Percentiles rank a stretch among this genome's conserved stretches.
Evolutionary conservation across 176 grass and related monocot species (phyloP).

Genomic region (Rhynchospora tenuis): DNA sequence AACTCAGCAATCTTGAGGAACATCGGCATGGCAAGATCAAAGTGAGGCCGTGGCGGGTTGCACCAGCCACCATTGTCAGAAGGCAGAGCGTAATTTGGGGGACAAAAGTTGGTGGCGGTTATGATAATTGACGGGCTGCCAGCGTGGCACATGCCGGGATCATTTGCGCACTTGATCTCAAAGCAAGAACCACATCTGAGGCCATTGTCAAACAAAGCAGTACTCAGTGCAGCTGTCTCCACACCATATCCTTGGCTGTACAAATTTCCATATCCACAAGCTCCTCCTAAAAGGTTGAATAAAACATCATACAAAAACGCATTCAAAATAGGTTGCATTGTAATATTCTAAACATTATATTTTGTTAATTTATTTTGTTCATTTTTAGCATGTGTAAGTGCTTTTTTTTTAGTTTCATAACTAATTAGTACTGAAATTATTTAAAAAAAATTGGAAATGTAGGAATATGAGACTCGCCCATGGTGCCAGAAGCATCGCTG

Average conservation of each 20-base stretch:
- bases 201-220: constrained; percentile 45
- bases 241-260: constrained; percentile 51
- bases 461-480: constrained; percentile 26
- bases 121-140: constrained; percentile 39
- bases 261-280: constrained; percentile 55
- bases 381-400: neutral
- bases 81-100: constrained; percentile 54
- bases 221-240: constrained; percentile 53
- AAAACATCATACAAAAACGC: neutral
- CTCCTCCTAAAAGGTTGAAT: constrained; percentile 32
- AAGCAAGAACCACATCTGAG: constrained; percentile 46
- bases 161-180: constrained; percentile 42
- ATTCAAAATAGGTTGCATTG: neutral
- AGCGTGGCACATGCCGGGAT: constrained; percentile 32
- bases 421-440: neutral
- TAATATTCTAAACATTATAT: neutral
- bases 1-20: constrained; percentile 53
- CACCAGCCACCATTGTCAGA: constrained; percentile 68
- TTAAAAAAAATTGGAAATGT: neutral
- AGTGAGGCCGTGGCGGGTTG: constrained; percentile 47
- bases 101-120: constrained; percentile 72
- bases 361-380: no score
- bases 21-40: constrained; percentile 59
- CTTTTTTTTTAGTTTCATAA: neutral
- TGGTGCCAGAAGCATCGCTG: constrained; percentile 49